Percentiles rank a stretch among this genome's conserved stretches.
These are phyloP conservation scores for Diplogelasinospora grovesii DNA, from an alignment of 495 filamentous ascomycete species.

Conservation along the genomic window DNA sequence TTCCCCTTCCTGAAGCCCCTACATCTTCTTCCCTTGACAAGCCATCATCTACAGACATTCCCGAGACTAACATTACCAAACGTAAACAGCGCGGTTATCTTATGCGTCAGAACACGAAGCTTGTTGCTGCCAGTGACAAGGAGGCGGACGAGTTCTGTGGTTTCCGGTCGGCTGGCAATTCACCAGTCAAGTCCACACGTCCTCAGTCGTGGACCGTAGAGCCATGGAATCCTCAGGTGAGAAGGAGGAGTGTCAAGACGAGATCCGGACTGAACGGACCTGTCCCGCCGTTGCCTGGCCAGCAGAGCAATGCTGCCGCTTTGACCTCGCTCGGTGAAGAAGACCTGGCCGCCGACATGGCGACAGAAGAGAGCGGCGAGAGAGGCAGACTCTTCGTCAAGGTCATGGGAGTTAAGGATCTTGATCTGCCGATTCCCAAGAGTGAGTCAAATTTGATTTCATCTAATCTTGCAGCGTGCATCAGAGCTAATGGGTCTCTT, in stretches of 20 bases:
- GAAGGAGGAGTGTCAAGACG: constrained; percentile 61
- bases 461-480: background rate
- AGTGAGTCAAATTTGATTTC: constrained; percentile 49
- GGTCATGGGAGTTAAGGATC: constrained; percentile 90
- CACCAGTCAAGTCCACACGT: constrained; percentile 62
- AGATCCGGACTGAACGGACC: constrained; percentile 45
- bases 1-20: too few relatives aligned
- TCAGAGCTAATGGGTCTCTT: too few relatives aligned
- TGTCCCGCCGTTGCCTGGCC: constrained; percentile 80
- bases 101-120: constrained; percentile 97
- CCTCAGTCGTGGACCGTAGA: constrained; percentile 91
- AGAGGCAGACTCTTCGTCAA: constrained; percentile 94
- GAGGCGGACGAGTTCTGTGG: constrained; percentile 46
- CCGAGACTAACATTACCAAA: constrained; percentile 49
- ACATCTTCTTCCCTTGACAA: constrained; percentile 1
- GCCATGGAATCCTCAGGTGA: constrained; percentile 82
- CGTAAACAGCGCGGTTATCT: constrained; percentile 88
- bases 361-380: constrained; percentile 73
- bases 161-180: constrained; percentile 59
- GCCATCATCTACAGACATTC: constrained; percentile 13
- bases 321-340: constrained; percentile 56
- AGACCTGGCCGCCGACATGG: constrained; percentile 43
- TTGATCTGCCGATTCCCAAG: constrained; percentile 83
- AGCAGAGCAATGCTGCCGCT: constrained; percentile 66
- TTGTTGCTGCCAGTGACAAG: constrained; percentile 80